phyloP scores from a whole-genome alignment of 345 rosid genomes.

The Sisymbrium altissimum region DNA sequence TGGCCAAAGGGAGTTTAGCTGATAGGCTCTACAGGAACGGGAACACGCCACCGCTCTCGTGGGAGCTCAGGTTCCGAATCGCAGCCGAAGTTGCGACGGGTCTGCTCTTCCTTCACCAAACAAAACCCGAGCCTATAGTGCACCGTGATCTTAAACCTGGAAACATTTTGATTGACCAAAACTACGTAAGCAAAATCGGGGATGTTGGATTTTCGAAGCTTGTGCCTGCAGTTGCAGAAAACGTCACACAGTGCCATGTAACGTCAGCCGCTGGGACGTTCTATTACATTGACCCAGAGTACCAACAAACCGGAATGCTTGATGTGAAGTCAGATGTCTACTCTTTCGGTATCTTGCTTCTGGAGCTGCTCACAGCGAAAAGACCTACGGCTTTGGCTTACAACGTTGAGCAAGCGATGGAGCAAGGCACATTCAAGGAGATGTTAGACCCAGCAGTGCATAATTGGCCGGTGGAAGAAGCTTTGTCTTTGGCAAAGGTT shows the following conservation, averaged over 20 bases:
- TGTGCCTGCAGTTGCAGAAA: conserved; percentile 80
- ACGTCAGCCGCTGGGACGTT: conserved; percentile 89
- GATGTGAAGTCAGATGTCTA: conserved; percentile 90
- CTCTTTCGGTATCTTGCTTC: conserved; percentile 79
- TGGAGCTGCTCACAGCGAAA: conserved; percentile 73
- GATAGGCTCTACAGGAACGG: conserved; percentile 59
- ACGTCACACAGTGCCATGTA: conserved; percentile 61
- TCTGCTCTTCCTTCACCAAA: conserved; percentile 86
- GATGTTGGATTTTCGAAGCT: conserved; percentile 90
- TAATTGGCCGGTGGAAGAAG: conserved; percentile 82
- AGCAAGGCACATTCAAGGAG: conserved; percentile 49
- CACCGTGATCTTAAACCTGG: conserved; percentile 96
- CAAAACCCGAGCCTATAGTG: conserved; percentile 94
- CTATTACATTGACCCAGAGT: conserved; percentile 95
- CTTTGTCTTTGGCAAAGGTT: conserved; percentile 52
- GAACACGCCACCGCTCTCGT: conserved; percentile 59
- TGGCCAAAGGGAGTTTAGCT: conserved; percentile 90
- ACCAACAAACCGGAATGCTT: conserved; percentile 93
- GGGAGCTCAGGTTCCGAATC: conserved; percentile 84
- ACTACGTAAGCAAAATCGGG: conserved; percentile 77
- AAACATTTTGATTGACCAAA: conserved; percentile 78
- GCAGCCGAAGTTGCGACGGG: conserved; percentile 86
- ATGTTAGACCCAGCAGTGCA: conserved; percentile 65
- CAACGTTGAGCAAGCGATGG: conserved; percentile 47
- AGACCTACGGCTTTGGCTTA: conserved; percentile 76